Base-by-base conservation (phyloP, 768 basidiomycete species). In the Podaxis sp. region DNA sequence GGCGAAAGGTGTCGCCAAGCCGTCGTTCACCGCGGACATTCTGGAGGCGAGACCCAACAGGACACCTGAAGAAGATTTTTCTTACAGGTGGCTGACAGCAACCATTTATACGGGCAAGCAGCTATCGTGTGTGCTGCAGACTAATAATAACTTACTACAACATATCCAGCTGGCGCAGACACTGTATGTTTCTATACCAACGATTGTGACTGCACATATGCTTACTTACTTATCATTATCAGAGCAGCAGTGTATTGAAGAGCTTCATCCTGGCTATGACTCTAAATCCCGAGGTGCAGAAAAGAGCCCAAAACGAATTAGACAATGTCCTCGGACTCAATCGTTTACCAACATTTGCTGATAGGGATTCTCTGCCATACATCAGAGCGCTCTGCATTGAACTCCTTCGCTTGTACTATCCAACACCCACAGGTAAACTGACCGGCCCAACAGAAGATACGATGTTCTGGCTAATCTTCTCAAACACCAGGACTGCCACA, bases 311-410 rank as follows among this genome's bases (percentile, higher is more conserved):
- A 25, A 55, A 61, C 32, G 69, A 74, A 55, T 63, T 73, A 27
- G 72, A 73, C 35, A 37, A 50, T 6, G 66, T 72, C 40, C 65
- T 71, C 5, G 70, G 69, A 13, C 47, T 52, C 7, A 65, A 66
- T 61, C 61, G 68, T 11, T 59, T 71, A 25, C 73, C 73, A 11
- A 61, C 60, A n/a, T 61, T 71, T 28, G 56, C 59, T 14, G 70
- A 71, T 62, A 59, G 63, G 48, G 61, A 59, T 25, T 63, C 61
- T 13, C 62, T 70, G 11, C 65, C 67, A 4, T 72, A 67, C 50
- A 63, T 63, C 25, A 59, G 50, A 32, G 62, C 62, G 9, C 47
- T 68, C 35, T 59, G 66, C n/a, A 59, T 64, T 18, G 65, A 66
- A 47, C 58, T 63, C 36, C 47, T 68, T 16, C 63, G 66, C 5